Conservation (phyloP, 495 filamentous ascomycete species). For the Daldinia concentrica region DNA sequence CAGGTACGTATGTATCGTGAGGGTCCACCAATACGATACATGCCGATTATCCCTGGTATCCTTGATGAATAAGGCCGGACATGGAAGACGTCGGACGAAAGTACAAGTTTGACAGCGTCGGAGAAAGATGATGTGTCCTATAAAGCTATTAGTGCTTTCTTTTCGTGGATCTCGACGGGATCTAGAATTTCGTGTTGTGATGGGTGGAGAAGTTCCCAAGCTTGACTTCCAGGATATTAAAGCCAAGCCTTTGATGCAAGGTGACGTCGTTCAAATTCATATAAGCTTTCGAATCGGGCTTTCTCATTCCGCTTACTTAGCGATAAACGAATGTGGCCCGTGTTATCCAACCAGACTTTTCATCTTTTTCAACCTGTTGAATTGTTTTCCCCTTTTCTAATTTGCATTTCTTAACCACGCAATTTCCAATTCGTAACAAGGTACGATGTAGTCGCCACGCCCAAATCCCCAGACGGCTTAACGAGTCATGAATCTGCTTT, state of each 20-base stretch:
- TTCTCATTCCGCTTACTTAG: not conserved
- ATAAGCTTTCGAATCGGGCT: conserved; percentile 2
- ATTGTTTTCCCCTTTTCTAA: not conserved
- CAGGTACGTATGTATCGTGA: conserved; percentile 3
- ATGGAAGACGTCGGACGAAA: not conserved
- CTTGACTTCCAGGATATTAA: conserved; percentile 28
- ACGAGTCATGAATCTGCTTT: not conserved
- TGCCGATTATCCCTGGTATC: conserved; percentile 18
- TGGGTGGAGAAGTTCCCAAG: not conserved
- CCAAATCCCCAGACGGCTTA: not conserved
- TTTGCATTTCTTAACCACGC: not conserved
- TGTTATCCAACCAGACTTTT: not conserved
- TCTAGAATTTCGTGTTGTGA: conserved; percentile 24
- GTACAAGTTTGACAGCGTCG: not conserved
- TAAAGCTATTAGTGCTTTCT: conserved; percentile 1
- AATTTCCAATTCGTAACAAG: not conserved
- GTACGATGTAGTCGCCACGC: not conserved
- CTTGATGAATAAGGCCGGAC: conserved; percentile 7
- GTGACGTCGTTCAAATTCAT: conserved; percentile 25
- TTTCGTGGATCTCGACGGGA: conserved; percentile 8
- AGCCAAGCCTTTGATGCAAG: conserved; percentile 16
- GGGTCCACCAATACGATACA: conserved; percentile 16
- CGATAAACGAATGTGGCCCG: not conserved
- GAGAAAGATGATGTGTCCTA: conserved; percentile 11
- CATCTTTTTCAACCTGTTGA: not conserved